phyloP scores from a whole-genome alignment of 2,329 filamentous ascomycete genomes.

The Bimuria novae-zelandiae region DNA sequence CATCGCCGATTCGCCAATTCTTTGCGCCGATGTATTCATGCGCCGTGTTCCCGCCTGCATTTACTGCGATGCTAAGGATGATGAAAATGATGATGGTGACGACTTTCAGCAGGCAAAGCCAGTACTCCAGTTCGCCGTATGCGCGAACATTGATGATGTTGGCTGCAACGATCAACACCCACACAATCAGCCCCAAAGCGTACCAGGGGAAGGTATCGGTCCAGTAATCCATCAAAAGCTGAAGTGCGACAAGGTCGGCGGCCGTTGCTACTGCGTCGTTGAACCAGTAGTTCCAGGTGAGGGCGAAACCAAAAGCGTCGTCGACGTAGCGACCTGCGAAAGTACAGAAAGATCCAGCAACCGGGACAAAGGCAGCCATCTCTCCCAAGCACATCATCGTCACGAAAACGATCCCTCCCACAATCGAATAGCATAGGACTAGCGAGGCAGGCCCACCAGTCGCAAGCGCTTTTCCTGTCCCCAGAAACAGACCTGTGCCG shows the following conservation, averaged over 20 bases:
- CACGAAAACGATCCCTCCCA: constrained; percentile 35
- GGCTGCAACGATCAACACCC: constrained; percentile 39
- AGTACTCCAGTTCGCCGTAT: constrained; percentile 45
- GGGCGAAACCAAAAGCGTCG: constrained; percentile 64
- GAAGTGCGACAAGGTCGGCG: constrained; percentile 41
- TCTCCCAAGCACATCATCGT: constrained; percentile 46
- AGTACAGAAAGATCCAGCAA: constrained; percentile 38
- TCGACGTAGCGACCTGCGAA: constrained; percentile 49
- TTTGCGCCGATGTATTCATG: constrained; percentile 57
- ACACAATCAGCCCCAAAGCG: constrained; percentile 35
- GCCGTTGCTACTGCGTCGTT: constrained; percentile 39
- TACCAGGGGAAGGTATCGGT: constrained; percentile 41
- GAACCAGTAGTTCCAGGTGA: constrained; percentile 42
- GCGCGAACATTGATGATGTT: constrained; percentile 44
- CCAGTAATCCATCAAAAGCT: constrained; percentile 44
- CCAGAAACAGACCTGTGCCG: constrained; percentile 64
- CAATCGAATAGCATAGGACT: constrained; percentile 46
- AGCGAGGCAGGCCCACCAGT: constrained; percentile 49
- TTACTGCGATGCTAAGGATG: constrained; percentile 37
- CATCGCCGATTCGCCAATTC: constrained; percentile 70
- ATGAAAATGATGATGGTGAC: constrained; percentile 42
- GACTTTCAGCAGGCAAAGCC: constrained; percentile 42
- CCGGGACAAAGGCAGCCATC: constrained; percentile 45
- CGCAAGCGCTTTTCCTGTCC: constrained; percentile 58
- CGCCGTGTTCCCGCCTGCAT: constrained; percentile 29